Evolutionary conservation across 768 basidiomycete genomes (phyloP).

Genomic region (Boletellus emodensis): DNA sequence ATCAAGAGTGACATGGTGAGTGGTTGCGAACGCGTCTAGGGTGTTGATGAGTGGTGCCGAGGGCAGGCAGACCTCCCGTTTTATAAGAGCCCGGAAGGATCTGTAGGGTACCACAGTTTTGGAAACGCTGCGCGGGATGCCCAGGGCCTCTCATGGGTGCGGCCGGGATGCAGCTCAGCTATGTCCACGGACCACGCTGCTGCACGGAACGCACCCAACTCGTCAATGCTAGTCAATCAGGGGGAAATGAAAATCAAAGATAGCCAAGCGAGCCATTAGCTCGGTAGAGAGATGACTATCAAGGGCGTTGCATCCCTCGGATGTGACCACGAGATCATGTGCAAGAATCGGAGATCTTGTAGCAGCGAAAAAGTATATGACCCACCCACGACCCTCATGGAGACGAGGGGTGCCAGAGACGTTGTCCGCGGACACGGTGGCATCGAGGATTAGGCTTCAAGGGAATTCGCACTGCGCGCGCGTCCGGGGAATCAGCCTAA

Average conservation of each 20-base stretch:
- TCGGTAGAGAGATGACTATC: not conserved
- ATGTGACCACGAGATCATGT: not conserved
- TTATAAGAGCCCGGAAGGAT: slow-evolving; percentile 14
- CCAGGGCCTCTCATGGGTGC: not conserved
- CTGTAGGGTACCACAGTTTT: slow-evolving; percentile 1
- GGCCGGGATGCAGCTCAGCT: not conserved
- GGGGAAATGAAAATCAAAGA: not conserved
- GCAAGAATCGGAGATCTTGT: not conserved
- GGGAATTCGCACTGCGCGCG: not conserved
- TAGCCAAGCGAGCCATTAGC: not conserved
- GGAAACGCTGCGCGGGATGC: not conserved
- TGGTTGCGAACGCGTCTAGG: not conserved
- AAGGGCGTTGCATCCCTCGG: not conserved
- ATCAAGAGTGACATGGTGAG: slow-evolving; percentile 41
- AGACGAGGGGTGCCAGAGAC: not conserved
- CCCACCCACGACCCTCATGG: not conserved
- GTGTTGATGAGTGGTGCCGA: not conserved
- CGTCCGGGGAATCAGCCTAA: not conserved
- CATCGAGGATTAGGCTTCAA: not conserved
- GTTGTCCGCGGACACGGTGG: slow-evolving; percentile 16
- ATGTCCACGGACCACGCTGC: not conserved
- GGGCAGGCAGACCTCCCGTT: slow-evolving; percentile 1
- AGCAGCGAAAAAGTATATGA: not conserved
- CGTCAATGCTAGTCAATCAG: not conserved
- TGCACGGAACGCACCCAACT: not conserved